A percentile compares a stretch with the other conserved stretches of the same genome.
phyloP scores from a whole-genome alignment of 2,329 filamentous ascomycete species.

The Fusarium pseudocircinatum region DNA sequence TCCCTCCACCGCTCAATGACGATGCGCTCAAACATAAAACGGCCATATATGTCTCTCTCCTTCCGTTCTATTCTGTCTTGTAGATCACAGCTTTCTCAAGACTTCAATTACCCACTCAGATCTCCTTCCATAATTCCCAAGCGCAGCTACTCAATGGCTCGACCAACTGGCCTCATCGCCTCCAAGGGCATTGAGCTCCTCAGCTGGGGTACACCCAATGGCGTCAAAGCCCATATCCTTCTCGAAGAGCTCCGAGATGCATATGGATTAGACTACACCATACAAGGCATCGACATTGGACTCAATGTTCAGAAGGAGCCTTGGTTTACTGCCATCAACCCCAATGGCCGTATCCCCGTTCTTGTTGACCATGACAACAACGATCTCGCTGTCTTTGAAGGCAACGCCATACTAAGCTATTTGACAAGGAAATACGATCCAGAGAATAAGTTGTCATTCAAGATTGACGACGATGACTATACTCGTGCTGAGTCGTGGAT shows the following conservation, averaged over 20 bases:
- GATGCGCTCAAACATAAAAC: not conserved
- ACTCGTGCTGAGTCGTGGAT: slow-evolving; percentile 60
- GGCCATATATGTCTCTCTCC: not conserved
- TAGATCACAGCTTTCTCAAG: not conserved
- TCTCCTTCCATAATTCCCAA: not conserved
- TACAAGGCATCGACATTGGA: slow-evolving; percentile 66
- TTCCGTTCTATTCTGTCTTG: not conserved
- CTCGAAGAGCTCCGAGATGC: slow-evolving; percentile 74
- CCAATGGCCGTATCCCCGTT: slow-evolving; percentile 73
- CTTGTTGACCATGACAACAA: slow-evolving; percentile 73
- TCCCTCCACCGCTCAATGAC: not conserved
- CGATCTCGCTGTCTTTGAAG: slow-evolving; percentile 76
- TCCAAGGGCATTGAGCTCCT: slow-evolving; percentile 72
- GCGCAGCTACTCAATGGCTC: slow-evolving; percentile 40
- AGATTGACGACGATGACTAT: slow-evolving; percentile 51
- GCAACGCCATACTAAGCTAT: slow-evolving; percentile 77
- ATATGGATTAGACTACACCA: slow-evolving; percentile 69
- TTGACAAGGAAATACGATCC: slow-evolving; percentile 77
- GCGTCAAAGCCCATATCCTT: slow-evolving; percentile 67
- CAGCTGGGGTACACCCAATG: slow-evolving; percentile 65
- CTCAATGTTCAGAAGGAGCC: slow-evolving; percentile 73
- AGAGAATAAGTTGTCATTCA: slow-evolving; percentile 56
- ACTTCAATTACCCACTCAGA: not conserved
- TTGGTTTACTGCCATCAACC: slow-evolving; percentile 71
- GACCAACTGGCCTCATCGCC: slow-evolving; percentile 65